Base-by-base conservation (phyloP, 345 rosid species). In the Acer campestre region DNA sequence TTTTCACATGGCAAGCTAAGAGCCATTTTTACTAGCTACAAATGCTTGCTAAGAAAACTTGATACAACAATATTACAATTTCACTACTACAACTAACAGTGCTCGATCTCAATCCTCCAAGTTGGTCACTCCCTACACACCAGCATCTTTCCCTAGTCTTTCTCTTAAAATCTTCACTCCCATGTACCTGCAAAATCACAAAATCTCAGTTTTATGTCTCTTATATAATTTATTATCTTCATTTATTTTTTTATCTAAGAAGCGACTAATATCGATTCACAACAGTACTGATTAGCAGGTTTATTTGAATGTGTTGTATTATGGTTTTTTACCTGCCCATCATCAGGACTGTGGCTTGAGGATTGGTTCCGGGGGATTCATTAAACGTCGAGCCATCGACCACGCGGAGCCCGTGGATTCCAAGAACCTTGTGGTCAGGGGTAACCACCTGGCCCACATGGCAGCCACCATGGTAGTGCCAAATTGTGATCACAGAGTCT, bases 391-490 rank as follows among this genome's bases (percentile, higher is more conserved):
- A 97, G 6, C 94, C 98, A 81, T 97, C 99, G 6, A 97, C 88
- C 18, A 94, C 79, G 7, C 98, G 88, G 58, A 97, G 94, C 89
- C 88, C 84, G 6, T 75, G 61, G 25, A 91, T 89, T 14, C 97
- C 97, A 61, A 93, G 86, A 79, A 97, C 94, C 80, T 78, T 86
- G 67, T 75, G 73, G 70, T 88, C 79, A 27, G 77, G 76, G 80
- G 64, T 79, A 73, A 97, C 98, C 18, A 97, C 99, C 84, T 86
- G 89, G 13, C 94, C 94, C 10, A 94, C 97, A 69, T 86, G 92
- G 67, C 98, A 90, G 8, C 99, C 99, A 11, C 98, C 99, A 64
- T 97, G 99, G 74, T 90, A 97, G 56, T 97, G 99, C 99, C 98
- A 97, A 44, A 97, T 97, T 40, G 98, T 89, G 91, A 92, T 86